phyloP scores from a whole-genome alignment of 352 stramenopile species.

The Elongisporangium undulatum region DNA sequence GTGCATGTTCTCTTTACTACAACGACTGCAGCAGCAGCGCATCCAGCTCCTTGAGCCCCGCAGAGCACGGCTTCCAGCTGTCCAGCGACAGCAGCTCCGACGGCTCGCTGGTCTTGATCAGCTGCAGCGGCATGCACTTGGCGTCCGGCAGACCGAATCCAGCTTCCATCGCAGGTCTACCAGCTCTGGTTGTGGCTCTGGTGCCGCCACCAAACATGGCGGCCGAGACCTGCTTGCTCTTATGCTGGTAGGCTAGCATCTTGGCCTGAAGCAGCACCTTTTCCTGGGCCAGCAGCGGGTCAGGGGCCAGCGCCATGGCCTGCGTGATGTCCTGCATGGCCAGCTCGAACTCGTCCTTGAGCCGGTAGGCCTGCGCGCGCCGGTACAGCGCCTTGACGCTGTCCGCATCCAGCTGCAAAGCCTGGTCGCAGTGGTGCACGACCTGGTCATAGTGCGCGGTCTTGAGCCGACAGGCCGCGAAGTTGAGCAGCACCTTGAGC shows the following conservation, averaged over 20 bases:
- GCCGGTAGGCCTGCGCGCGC: constrained; percentile 53
- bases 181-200: constrained; percentile 4
- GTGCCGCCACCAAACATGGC: constrained; percentile 57
- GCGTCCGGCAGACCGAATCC: constrained; percentile 12
- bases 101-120: constrained; percentile 17
- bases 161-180: not conserved
- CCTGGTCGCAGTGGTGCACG: constrained; percentile 57
- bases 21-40: constrained; percentile 19
- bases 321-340: constrained; percentile 40
- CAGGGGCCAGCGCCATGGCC: constrained; percentile 26
- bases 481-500: constrained; percentile 68
- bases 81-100: constrained; percentile 22
- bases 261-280: constrained; percentile 57
- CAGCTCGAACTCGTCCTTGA: constrained; percentile 67
- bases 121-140: constrained; percentile 20
- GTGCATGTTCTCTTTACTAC: constrained; percentile 13
- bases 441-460: constrained; percentile 68
- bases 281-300: constrained; percentile 47
- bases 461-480: constrained; percentile 67
- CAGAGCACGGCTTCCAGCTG: constrained; percentile 38
- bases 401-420: constrained; percentile 42
- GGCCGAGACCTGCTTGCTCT: constrained; percentile 54
- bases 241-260: constrained; percentile 65
- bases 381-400: constrained; percentile 72
- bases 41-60: constrained; percentile 33